A percentile compares a stretch with the other conserved stretches of the same genome.
phyloP scores from a whole-genome alignment of 805 yeast genomes.

The Saccharomycopsis fodiens region DNA sequence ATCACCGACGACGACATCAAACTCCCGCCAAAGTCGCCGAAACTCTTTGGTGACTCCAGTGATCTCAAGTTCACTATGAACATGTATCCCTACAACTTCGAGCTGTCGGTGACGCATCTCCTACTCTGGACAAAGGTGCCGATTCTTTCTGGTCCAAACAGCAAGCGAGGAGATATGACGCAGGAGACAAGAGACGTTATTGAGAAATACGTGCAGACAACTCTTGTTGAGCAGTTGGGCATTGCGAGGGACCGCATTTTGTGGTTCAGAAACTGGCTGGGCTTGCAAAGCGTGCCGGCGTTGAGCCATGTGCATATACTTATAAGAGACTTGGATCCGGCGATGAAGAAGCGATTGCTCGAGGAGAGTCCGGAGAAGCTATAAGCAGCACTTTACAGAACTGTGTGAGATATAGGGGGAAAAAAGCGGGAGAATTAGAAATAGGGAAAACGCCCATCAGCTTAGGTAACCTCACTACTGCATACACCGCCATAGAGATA shows the following conservation, averaged over 20 bases:
- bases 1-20: constrained; percentile 3
- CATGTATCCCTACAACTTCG: constrained; percentile 63
- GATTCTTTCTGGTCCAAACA: constrained; percentile 43
- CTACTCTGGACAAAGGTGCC: constrained; percentile 61
- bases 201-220: constrained; percentile 37
- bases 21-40: constrained; percentile 19
- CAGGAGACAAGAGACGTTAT: constrained; percentile 34
- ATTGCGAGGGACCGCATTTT: constrained; percentile 33
- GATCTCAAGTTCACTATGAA: constrained; percentile 45
- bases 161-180: constrained; percentile 45
- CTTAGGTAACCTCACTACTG: too few species aligned
- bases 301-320: constrained; percentile 68
- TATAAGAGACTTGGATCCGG: constrained; percentile 33
- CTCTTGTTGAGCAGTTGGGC: constrained; percentile 38
- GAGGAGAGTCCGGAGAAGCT: too few species aligned
- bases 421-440: not conserved
- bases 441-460: too few species aligned
- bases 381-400: not conserved
- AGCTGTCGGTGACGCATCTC: constrained; percentile 43
- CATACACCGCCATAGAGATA: too few species aligned
- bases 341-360: too few species aligned
- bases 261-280: constrained; percentile 72
- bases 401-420: not conserved
- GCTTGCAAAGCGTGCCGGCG: constrained; percentile 57
- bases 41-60: constrained; percentile 33